phyloP scores from a whole-genome alignment of 192 early-diverging fungal genomes.

The Mortierella hygrophila region DNA sequence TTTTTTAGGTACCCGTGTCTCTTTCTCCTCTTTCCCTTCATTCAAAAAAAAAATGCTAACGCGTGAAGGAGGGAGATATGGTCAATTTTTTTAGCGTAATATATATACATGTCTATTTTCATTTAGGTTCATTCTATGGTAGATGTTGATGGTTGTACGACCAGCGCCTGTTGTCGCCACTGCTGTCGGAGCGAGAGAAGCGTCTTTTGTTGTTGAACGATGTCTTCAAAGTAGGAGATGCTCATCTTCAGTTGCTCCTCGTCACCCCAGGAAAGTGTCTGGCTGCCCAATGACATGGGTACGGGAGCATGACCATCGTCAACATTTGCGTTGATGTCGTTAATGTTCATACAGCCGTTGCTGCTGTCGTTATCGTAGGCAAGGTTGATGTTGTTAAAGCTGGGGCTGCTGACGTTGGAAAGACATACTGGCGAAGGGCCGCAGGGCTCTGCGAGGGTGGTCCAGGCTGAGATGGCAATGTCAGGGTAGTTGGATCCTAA shows the following conservation, averaged over 20 bases:
- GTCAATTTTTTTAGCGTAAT: neutral
- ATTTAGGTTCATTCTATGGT: neutral
- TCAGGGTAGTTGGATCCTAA: neutral
- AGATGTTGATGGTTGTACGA: neutral
- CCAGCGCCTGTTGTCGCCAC: neutral
- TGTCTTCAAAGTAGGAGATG: slow-evolving; percentile 21
- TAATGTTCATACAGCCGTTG: too few relatives aligned
- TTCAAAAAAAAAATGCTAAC: neutral
- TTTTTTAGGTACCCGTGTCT: too few relatives aligned
- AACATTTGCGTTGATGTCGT: neutral
- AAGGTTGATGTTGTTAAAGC: neutral
- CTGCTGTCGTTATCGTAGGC: neutral
- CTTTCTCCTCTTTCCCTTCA: too few relatives aligned
- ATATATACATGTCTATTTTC: neutral
- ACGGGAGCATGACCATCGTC: neutral
- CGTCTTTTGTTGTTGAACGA: slow-evolving; percentile 26
- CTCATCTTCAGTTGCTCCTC: slow-evolving; percentile 32
- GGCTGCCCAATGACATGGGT: neutral
- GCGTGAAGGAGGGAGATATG: neutral
- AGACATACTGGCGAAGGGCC: too few relatives aligned
- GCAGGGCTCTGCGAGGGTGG: neutral
- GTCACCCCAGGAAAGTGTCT: neutral
- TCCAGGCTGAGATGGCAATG: neutral
- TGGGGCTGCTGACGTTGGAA: neutral
- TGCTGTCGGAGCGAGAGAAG: slow-evolving; percentile 15